Base-by-base conservation (phyloP, 1,139 yeast genomes). In the Scheffersomyces segobiensis region DNA sequence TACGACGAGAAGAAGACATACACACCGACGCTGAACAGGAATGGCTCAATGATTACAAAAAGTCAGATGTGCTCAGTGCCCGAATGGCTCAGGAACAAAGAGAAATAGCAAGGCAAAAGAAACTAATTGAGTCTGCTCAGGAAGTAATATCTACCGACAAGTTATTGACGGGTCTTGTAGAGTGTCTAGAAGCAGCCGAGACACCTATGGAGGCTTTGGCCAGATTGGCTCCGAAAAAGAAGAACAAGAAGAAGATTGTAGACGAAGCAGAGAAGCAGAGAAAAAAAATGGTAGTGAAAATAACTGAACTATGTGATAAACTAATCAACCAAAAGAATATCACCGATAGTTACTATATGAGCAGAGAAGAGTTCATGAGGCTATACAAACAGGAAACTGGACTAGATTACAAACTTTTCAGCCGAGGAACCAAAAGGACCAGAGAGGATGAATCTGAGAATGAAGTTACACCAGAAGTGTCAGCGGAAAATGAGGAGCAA, bases 201-300 rank as follows among this genome's bases (percentile, higher is more conserved):
- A 80, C 88, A 0, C 83, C 91, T 2, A 62, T 87, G 68, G 93
- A 89, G 64, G 86, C 89, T 0, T 71, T 87, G 47, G 82, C 82
- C 18, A 68, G 88, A 55, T 67, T 83, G 52, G 75, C 74, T 49
- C 70, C 76, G 7, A 68, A 70, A 1, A 72, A 72, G 48, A 68
- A 66, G 58, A 66, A 59, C 47, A 66, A 61, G 55, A 69, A 63
- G 54, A 53, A 53, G 14, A 57, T 47, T 10, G n/a, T n/a, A n/a
- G 59, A 58, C 10, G 75, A 74, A n/a, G 14, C 17, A 19, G 50
- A 48, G 24, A 42, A 55, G 21, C 55, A 56, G 3, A 66, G 76
- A 20, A 78, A 75, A 56, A 50, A 61, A 2, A 52, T 53, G 1
- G 79, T 85, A 1, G 70, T 74, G 8, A 53, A 60, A 3, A 73